Percentiles rank a stretch among this genome's conserved stretches.
phyloP scores from a whole-genome alignment of 495 filamentous ascomycete genomes.

The Rusavskia elegans region DNA sequence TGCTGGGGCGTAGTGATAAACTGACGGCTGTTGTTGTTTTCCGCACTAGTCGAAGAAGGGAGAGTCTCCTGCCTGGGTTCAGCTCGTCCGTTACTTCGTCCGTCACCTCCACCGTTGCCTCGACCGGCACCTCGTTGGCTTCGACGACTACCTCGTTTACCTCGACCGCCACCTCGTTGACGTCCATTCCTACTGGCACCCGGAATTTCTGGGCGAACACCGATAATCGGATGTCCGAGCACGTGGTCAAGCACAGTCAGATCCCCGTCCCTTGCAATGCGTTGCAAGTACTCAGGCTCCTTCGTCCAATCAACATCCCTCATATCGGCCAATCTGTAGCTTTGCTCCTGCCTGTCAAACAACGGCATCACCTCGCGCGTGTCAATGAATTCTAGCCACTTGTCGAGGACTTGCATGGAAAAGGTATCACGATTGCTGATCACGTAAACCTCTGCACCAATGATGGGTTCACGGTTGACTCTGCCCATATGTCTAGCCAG shows the following conservation, averaged over 20 bases:
- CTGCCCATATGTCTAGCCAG: constrained; percentile 26
- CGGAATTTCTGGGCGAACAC: no score
- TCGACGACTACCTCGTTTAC: no score
- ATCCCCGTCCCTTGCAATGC: constrained; percentile 17
- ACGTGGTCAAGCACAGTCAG: constrained; percentile 14
- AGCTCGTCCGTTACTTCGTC: no score
- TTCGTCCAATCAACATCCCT: constrained; percentile 17
- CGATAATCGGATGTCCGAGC: background rate
- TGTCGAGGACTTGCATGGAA: constrained; percentile 29
- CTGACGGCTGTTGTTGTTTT: no score
- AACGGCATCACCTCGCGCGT: constrained; percentile 27
- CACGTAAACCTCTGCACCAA: constrained; percentile 32
- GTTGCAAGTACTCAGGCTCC: constrained; percentile 14
- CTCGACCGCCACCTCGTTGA: no score
- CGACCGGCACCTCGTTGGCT: no score
- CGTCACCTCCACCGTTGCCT: no score
- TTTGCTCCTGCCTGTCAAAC: constrained; percentile 23
- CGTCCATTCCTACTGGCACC: no score
- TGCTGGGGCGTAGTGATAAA: no score
- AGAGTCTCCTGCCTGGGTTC: no score
- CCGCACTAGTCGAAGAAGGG: no score
- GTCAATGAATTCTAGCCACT: constrained; percentile 31
- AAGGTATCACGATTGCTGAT: constrained; percentile 34
- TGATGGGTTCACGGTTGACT: constrained; percentile 24
- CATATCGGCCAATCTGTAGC: constrained; percentile 24